Conservation (phyloP, 805 yeast species). For the Myxozyma lipomycoides region DNA sequence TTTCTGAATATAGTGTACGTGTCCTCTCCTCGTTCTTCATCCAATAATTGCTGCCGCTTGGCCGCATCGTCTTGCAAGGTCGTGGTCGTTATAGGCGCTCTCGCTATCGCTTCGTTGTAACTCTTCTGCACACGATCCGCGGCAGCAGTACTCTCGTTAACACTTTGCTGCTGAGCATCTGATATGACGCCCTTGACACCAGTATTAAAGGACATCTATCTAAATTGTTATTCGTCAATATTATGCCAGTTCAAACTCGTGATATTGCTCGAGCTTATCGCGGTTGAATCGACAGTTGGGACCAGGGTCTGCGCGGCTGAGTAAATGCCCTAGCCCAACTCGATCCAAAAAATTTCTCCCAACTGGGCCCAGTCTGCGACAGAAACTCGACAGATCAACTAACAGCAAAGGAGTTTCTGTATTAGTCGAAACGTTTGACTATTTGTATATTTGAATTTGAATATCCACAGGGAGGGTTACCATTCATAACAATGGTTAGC, state of each 20-base stretch:
- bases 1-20: not conserved
- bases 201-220: constrained; percentile 6
- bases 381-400: not conserved
- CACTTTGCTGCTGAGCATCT: constrained; percentile 4
- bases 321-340: constrained; percentile 1
- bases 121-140: not conserved
- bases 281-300: too few species aligned
- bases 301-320: constrained; percentile 14
- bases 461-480: too few species aligned
- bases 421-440: too few species aligned
- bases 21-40: not conserved
- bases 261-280: too few species aligned
- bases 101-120: not conserved
- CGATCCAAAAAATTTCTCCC: not conserved
- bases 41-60: not conserved
- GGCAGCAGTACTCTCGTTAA: not conserved
- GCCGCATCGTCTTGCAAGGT: constrained; percentile 5
- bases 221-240: not conserved
- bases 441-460: too few species aligned
- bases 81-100: constrained; percentile 8
- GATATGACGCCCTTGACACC: constrained; percentile 15
- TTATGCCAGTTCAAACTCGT: too few species aligned
- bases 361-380: not conserved
- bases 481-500: too few species aligned
- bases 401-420: not conserved